Conservation (phyloP, 139 green algal genomes). For the Chlorella sp. region DNA sequence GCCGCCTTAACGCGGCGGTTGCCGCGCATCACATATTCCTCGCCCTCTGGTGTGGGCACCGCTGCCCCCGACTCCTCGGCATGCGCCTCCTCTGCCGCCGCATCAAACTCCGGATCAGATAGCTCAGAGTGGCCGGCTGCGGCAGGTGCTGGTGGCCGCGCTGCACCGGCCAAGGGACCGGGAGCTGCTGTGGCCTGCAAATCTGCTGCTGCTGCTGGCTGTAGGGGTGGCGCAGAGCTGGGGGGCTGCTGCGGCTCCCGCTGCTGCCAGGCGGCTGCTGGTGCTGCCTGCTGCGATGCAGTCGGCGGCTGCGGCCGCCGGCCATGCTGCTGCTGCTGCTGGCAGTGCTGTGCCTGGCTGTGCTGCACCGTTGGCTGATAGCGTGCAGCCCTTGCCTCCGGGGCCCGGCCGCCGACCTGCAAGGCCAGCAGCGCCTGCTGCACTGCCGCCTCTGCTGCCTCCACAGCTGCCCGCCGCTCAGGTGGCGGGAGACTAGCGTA, state of each 20-base stretch:
- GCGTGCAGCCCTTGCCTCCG: background rate
- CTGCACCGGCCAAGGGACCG: background rate
- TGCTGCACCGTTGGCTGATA: background rate
- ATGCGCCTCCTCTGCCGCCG: slow-evolving; percentile 4
- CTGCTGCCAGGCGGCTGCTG: background rate
- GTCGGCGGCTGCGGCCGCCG: background rate
- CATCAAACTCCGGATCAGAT: background rate
- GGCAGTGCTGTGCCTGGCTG: background rate
- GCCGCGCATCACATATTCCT: slow-evolving; percentile 20
- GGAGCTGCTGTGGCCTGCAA: background rate
- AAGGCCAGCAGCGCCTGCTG: background rate
- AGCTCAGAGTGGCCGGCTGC: background rate
- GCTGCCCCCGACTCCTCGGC: background rate
- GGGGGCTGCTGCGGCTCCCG: background rate
- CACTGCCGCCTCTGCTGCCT: background rate
- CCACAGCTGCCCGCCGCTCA: background rate
- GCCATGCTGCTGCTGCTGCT: slow-evolving; percentile 7
- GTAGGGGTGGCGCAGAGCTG: background rate
- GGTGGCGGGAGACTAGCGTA: background rate
- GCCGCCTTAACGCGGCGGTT: slow-evolving; percentile 27
- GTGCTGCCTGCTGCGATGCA: background rate
- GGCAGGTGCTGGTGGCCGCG: background rate
- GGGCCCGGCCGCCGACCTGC: background rate
- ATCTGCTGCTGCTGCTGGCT: background rate
- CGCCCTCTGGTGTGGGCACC: background rate